Base-by-base conservation (phyloP, 179 eudicot genomes). In the Gypsophila paniculata region DNA sequence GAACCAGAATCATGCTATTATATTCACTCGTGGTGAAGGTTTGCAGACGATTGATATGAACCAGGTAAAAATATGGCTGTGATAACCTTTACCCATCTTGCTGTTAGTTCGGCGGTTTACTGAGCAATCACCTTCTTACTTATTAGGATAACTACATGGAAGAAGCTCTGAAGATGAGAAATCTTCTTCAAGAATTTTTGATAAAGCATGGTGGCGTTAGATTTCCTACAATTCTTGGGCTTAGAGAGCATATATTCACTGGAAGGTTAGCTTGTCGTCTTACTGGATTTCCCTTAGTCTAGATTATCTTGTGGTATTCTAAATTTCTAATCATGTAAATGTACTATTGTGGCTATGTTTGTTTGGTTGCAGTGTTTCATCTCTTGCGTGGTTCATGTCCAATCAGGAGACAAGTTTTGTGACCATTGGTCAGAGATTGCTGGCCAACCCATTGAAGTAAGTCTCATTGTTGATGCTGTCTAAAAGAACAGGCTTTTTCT, bases 321-420 rank as follows among this genome's bases (percentile, higher is more conserved):
- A n/a, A n/a, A 36, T 7, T 36, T 36, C 29, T 64, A 51, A 17
- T 36, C 15, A 34, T 18, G 39, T 1, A 4, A 10, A 53, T 26
- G 26, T 62, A 6, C 18, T 48, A 15, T 36, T 39, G 15, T 52
- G 34, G 61, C n/a, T 38, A 42, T 68, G 0, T 39, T 7, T 29
- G 34, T 72, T 75, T 25, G 62, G 15, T 79, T 86, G 89, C 95
- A 93, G 98, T 93, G 98, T 93, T 81, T 93, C 98, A 67, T 93
- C 98, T 78, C 91, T 93, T 75, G 98, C 97, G 62, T 93, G 97
- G 97, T 93, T 93, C 78, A 93, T 93, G 98, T 93, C 98, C 22
- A 91, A 85, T 84, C 98, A 93, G 67, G 98, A 93, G 86, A 91
- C 91, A 58, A 93, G 98, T 76, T 93, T 93, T 81, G 98, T 93